Evolutionary conservation across 2,329 filamentous ascomycete species (phyloP).

Genomic region (Aspergillus ochraceoroseus): DNA sequence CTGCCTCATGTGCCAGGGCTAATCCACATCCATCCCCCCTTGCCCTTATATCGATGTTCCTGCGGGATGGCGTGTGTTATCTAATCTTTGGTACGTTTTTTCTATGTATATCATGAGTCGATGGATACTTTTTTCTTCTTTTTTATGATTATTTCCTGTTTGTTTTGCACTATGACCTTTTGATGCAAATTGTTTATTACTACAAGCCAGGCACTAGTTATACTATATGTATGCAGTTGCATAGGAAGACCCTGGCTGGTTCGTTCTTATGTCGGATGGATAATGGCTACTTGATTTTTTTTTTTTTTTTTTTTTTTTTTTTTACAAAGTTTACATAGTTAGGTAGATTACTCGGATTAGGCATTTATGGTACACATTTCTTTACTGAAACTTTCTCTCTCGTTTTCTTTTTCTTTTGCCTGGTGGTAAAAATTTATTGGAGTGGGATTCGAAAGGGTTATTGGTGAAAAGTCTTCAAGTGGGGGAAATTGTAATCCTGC

Average conservation of each 20-base stretch:
- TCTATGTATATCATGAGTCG: constrained; percentile 35
- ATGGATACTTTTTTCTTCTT: constrained; percentile 23
- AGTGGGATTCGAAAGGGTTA: no score
- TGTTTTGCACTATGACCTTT: constrained; percentile 5
- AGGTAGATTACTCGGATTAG: constrained; percentile 10
- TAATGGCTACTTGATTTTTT: constrained; percentile 9
- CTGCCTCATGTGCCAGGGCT: constrained; percentile 97
- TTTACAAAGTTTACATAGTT: no score
- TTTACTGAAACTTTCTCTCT: background rate
- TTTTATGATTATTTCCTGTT: constrained; percentile 6
- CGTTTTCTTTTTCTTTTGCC: background rate
- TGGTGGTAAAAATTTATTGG: no score
- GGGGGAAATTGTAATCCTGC: no score
- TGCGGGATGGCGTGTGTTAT: constrained; percentile 1
- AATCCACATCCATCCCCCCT: no score
- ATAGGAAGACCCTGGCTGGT: constrained; percentile 7
- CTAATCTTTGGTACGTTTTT: constrained; percentile 16
- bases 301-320: no score
- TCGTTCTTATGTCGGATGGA: constrained; percentile 7
- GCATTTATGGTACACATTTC: background rate
- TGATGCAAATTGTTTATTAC: constrained; percentile 9
- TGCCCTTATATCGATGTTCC: no score
- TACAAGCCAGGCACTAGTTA: constrained; percentile 7
- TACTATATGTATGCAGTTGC: no score
- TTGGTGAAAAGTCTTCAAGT: no score